phyloP scores from a whole-genome alignment of 2,329 filamentous ascomycete species.

The Cladosporium sp. region DNA sequence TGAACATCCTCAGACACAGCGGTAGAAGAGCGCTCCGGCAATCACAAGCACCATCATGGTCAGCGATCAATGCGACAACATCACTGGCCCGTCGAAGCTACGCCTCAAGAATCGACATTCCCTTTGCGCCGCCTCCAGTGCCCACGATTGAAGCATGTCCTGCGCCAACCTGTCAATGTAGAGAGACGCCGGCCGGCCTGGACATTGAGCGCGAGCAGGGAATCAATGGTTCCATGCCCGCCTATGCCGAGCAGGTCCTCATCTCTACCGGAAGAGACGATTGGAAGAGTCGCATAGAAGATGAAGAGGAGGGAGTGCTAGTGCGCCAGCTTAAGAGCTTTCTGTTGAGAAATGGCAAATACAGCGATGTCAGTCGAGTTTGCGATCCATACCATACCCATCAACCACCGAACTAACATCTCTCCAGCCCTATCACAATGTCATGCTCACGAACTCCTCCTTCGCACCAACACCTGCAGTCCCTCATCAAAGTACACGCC shows the following conservation, averaged over 20 bases:
- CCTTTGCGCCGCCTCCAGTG: slow-evolving; percentile 33
- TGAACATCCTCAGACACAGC: slow-evolving; percentile 1
- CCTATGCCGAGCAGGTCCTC: slow-evolving; percentile 76
- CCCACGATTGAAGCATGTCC: slow-evolving; percentile 59
- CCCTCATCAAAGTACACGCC: slow-evolving; percentile 15
- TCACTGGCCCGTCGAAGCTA: slow-evolving; percentile 3
- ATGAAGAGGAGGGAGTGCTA: slow-evolving; percentile 57
- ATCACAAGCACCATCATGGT: not conserved
- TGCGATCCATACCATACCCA: too few relatives aligned
- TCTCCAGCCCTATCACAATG: slow-evolving; percentile 72
- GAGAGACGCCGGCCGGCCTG: slow-evolving; percentile 59
- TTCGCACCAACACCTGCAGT: slow-evolving; percentile 52
- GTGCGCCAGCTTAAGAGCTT: slow-evolving; percentile 64
- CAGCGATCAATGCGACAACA: not conserved
- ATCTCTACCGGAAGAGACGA: slow-evolving; percentile 75
- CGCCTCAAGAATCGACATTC: slow-evolving; percentile 25
- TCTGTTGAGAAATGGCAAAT: slow-evolving; percentile 39
- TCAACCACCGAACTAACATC: not conserved
- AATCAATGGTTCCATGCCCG: slow-evolving; percentile 71
- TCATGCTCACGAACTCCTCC: slow-evolving; percentile 72
- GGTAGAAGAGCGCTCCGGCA: not conserved
- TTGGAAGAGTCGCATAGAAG: slow-evolving; percentile 80
- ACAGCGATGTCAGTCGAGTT: slow-evolving; percentile 41
- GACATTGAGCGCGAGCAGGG: slow-evolving; percentile 67
- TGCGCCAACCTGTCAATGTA: slow-evolving; percentile 69